These are phyloP conservation scores for Rutstroemia sp. DNA, from an alignment of 2,329 filamentous ascomycete species.

Conservation along the genomic window DNA sequence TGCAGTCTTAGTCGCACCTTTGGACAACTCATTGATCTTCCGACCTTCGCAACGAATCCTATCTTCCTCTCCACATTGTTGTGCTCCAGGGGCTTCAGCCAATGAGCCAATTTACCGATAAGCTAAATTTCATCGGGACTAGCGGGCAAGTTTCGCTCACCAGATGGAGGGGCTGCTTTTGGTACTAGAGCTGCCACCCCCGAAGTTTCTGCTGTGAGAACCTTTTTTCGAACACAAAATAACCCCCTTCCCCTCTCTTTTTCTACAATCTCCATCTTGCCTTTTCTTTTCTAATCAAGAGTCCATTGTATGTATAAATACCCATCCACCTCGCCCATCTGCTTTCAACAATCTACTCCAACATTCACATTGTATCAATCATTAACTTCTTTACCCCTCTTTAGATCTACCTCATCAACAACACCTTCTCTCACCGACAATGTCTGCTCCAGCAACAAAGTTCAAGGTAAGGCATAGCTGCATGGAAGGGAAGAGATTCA, in stretches of 20 bases:
- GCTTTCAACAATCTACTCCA: neutral
- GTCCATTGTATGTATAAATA: neutral
- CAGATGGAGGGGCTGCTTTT: neutral
- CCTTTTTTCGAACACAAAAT: neutral
- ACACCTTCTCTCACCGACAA: slow-evolving; percentile 20
- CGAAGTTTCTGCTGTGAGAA: neutral
- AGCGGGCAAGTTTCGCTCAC: neutral
- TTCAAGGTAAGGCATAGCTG: slow-evolving; percentile 22
- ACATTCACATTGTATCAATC: too few relatives aligned
- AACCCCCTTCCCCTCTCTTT: neutral
- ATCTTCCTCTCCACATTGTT: too few relatives aligned
- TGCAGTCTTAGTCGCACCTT: too few relatives aligned
- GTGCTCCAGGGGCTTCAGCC: neutral
- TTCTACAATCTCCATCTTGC: too few relatives aligned
- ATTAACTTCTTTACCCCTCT: neutral
- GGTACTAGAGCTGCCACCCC: neutral
- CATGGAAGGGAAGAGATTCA: neutral
- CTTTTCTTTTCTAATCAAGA: neutral
- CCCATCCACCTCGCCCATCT: neutral
- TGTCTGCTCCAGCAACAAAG: slow-evolving; percentile 30
- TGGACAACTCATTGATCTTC: too few relatives aligned
- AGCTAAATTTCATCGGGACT: neutral
- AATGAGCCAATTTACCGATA: neutral
- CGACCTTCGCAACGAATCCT: too few relatives aligned
- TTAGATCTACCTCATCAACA: slow-evolving; percentile 7